Evolutionary conservation across 495 filamentous ascomycete species (phyloP).

Genomic region (Neurospora tetrasperma): DNA sequence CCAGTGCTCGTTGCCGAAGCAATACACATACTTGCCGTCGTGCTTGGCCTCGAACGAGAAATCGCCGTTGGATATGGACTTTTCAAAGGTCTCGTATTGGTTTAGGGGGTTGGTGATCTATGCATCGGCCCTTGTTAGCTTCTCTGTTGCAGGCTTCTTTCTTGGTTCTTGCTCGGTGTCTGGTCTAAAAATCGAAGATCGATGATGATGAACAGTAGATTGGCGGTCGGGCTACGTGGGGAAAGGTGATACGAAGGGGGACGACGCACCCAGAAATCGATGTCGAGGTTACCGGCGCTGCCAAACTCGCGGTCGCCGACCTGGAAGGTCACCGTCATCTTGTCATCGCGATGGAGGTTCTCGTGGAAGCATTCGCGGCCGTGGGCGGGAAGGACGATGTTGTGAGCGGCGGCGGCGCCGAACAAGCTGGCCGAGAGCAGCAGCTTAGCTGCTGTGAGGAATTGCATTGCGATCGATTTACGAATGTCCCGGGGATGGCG

Average conservation of each 20-base stretch:
- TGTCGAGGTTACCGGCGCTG: constrained; percentile 83
- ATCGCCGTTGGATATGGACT: constrained; percentile 75
- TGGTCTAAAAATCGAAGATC: background rate
- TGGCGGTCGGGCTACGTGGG: background rate
- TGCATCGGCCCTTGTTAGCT: background rate
- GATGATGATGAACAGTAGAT: background rate
- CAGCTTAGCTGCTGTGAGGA: constrained; percentile 39
- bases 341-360: constrained; percentile 79
- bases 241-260: background rate
- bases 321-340: constrained; percentile 98
- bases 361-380: constrained; percentile 97
- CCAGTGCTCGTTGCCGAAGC: constrained; percentile 98
- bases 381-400: constrained; percentile 87
- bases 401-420: constrained; percentile 64
- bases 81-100: constrained; percentile 66
- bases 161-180: background rate
- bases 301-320: constrained; percentile 96
- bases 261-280: constrained; percentile 89
- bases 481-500: background rate
- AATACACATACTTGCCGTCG: constrained; percentile 90
- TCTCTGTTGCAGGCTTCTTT: constrained; percentile 3
- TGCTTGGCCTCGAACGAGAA: constrained; percentile 77
- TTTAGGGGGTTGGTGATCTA: constrained; percentile 78
- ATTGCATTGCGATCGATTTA: constrained; percentile 17
- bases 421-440: constrained; percentile 54